Base-by-base conservation (phyloP, 1,284 basidiomycete species). In the Vanrija humicola region DNA sequence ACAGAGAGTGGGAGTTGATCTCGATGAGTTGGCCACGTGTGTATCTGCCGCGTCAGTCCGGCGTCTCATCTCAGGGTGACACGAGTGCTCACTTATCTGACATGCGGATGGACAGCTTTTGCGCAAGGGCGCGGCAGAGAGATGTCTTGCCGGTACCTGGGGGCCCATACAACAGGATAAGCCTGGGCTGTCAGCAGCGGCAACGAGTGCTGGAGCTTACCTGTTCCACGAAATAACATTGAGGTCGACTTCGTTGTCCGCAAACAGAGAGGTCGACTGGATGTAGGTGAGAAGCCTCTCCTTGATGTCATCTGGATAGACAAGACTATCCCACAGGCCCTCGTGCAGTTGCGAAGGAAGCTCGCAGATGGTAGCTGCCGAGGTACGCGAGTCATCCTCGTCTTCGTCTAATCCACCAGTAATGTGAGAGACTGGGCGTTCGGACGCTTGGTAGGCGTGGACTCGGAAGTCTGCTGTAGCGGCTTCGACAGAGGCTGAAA, bases 131-230 rank as follows among this genome's bases (percentile, higher is more conserved):
- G 48, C 91, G 85, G 73, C 94, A 97, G 2, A 99, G 80, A 1
- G 89, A 92, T 0, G 96, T 98, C 78, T 99, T 98, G 18, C 96
- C 96, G 0, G 96, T 98, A 0, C 96, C 95, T 0, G 96, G 95
- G 12, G 96, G 96, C 0, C 96, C 96, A 72, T 98, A 94, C 14
- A 99, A 80, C 1, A 99, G 79, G 0, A 97, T 87, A 3, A 98
- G 86, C 2, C 81, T 81, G 60, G 0, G 25, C 12, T 34, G 54
- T 56, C 15, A 44, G 54, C 7, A 26, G 16, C 6, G 18, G 52
- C 16, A 48, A 50, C 43, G 18, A 16, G 10, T 21, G 38, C 2
- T 3, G 19, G 25, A 18, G 14, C 76, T 56, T 40, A 80, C 80
- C 94, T 84, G 72, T 97, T 98, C 91, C 93, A 97, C 0, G 90